phyloP scores from a whole-genome alignment of 768 basidiomycete species.

The Lactifluus hygrophoroides region DNA sequence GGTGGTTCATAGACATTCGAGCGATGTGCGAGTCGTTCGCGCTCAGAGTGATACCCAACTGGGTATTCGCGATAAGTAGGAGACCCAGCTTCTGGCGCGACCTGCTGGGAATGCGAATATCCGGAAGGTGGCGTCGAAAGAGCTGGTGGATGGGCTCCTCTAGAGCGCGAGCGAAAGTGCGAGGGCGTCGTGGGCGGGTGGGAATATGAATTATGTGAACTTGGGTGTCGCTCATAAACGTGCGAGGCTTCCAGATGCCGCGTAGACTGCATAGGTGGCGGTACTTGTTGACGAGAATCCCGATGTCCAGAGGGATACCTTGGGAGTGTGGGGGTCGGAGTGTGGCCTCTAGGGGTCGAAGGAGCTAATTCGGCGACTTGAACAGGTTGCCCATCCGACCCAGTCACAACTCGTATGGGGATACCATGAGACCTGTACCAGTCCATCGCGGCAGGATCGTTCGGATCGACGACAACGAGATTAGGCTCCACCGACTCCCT shows the following conservation, averaged over 20 bases:
- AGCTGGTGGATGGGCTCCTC: constrained; percentile 14
- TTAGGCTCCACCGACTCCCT: constrained; percentile 5
- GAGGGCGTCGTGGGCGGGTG: constrained; percentile 2
- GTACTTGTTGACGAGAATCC: constrained; percentile 23
- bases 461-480: constrained; percentile 27
- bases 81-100: constrained; percentile 16
- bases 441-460: constrained; percentile 36
- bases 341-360: constrained; percentile 15
- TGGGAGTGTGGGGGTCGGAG: not conserved
- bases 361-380: constrained; percentile 40
- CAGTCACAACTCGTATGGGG: constrained; percentile 38
- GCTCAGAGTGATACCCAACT: constrained; percentile 5
- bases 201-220: constrained; percentile 9
- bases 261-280: constrained; percentile 24
- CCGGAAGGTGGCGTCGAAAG: constrained; percentile 13
- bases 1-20: constrained; percentile 3
- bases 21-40: constrained; percentile 11
- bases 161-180: constrained; percentile 10
- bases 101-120: constrained; percentile 16
- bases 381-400: constrained; percentile 41
- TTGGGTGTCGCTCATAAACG: constrained; percentile 8
- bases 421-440: constrained; percentile 46
- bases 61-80: constrained; percentile 17
- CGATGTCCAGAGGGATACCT: constrained; percentile 25
- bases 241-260: constrained; percentile 13